Evolutionary conservation across 31 red algal genomes (phyloP), one percentile per base, ranked within the genome.

Genomic region (Odonthalia washingtoniensis): DNA sequence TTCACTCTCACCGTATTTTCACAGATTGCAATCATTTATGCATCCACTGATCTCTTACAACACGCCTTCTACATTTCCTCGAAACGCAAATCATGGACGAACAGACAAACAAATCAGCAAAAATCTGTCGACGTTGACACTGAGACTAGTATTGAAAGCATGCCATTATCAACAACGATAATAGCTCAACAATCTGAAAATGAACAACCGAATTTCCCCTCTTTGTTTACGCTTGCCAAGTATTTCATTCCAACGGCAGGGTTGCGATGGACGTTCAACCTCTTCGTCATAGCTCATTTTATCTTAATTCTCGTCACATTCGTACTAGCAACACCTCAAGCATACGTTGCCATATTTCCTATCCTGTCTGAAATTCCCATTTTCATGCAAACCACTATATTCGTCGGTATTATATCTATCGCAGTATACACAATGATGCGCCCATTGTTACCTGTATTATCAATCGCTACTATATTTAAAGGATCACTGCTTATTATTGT

Each of bases 271-370:
- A 36, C 86, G 40, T 98, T 98, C 78, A 79, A 90, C 43, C 40
- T 70, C 41, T 33, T 90, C 1, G 94, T 95, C 18, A 5, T 94
- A 60, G 24, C 83, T 33, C 97, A 98, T 75, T 98, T 98, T 68
- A 66, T 98, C 30, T 89, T 93, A 82, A 94, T 96, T 46, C 88
- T 98, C 38, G 78, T 83, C 17, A 79, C 91, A 21, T 98, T 95
- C 68, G 90, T 84, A 34, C 82, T 98, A 0, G 93, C 97, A 37
- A 93, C 78, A 14, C 97, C 97, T 44, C 97, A 98, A 63, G 94
- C 94, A 21, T 94, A 91, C 80, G 81, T 57, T 57, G 82, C 88
- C 37, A 90, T 98, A 61, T 88, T 93, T 21, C 87, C 91, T 0
- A 26, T 67, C 5, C 77, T 93, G 0, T 5, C 18, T 33, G 4